Evolutionary conservation across 83 land plant species (phyloP), one percentile per base, ranked within the genome.

Genomic region (Picea abies): DNA sequence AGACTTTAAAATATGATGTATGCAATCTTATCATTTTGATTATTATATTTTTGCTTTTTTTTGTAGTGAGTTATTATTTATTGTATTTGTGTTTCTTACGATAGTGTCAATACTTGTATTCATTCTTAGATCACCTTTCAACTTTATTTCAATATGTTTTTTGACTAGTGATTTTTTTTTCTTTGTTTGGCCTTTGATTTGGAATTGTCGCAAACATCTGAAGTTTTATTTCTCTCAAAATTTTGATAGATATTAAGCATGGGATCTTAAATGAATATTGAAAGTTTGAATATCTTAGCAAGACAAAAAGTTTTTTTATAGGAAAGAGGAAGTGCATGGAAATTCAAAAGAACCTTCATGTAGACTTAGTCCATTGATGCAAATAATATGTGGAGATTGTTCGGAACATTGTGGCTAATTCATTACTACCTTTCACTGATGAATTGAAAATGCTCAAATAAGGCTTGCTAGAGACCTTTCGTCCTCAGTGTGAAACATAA

Each of bases 1-100:
- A 93, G 88, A 98, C 99, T 19, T 87, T 98, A 77, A 91, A 90
- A 85, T 92, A 88, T 85, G 98, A 98, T 88, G 99, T 97, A 82
- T 80, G 86, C 37, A 76, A 14, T 81, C 39, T 78, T 26, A 29
- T 60, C 39, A 60, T 60, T 7, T 49, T 78, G 37, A 14, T 58
- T 72, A 26, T 32, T 35, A 26, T 25, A 8, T 66, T 66, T 77
- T 78, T n/a, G 0, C 10, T 17, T 14, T 71, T 29, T 71, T 20
- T 17, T 71, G 49, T n/a, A 6, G 76, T 17, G 10, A 39, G 49
- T 39, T n/a, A 3, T 39, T 71, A 41, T 73, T 73, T 2, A 41
- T 73, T 73, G 15, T 41, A 4, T n/a, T n/a, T n/a, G 22, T 6
- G 44, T 73, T 20, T 73, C 25, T 44, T 20, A 20, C 47, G 58